Evolutionary conservation across 129 eudicot species (phyloP).

Genomic region (Apium graveolens): DNA sequence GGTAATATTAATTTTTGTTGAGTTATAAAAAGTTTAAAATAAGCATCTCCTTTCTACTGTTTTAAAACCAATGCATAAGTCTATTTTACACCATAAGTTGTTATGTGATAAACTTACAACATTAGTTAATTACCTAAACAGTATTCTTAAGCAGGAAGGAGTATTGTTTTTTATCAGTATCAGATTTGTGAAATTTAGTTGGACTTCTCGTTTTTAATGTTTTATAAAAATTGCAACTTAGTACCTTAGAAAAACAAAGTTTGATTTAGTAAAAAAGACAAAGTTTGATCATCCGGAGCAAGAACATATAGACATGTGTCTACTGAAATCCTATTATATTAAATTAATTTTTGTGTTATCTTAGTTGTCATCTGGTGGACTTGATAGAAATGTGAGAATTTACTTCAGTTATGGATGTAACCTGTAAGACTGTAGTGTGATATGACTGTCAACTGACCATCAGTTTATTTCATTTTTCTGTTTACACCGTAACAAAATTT

Average conservation of each 20-base stretch:
- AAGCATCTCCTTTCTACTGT: too few relatives aligned
- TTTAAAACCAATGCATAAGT: too few relatives aligned
- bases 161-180: not conserved
- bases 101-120: not conserved
- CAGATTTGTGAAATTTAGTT: not conserved
- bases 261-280: not conserved
- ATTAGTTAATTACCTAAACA: not conserved
- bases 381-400: not conserved
- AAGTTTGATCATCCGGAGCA: not conserved
- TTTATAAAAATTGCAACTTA: not conserved
- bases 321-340: not conserved
- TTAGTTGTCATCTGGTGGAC: not conserved
- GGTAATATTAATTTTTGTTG: too few relatives aligned
- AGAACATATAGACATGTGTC: not conserved
- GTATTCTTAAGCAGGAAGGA: not conserved
- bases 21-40: too few relatives aligned
- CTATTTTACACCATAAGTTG: not conserved
- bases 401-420: not conserved
- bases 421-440: slow-evolving; percentile 9
- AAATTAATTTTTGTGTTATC: not conserved
- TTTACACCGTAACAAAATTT: not conserved
- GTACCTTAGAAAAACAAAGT: not conserved
- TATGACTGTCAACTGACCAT: slow-evolving; percentile 10
- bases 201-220: not conserved
- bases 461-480: not conserved